These are phyloP conservation scores for Phytophthora aleatoria DNA, from an alignment of 352 stramenopile species.

Conservation along the genomic window DNA sequence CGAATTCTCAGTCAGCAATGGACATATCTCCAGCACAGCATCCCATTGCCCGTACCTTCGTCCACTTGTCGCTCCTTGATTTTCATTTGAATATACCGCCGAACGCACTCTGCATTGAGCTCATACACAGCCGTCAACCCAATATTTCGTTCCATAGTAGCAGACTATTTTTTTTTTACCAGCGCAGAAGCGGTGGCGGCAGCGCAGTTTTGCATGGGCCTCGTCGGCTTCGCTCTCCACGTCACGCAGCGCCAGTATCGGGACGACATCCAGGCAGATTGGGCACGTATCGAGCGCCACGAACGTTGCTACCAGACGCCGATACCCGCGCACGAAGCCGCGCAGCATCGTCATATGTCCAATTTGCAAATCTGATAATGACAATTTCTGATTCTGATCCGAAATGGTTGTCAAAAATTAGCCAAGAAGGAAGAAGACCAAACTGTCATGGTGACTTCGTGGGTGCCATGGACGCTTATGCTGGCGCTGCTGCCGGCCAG, in stretches of 20 bases:
- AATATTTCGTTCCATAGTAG: background rate
- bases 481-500: constrained; percentile 53
- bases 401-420: constrained; percentile 9
- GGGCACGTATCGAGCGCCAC: constrained; percentile 44
- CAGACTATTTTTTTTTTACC: constrained; percentile 15
- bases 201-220: constrained; percentile 50
- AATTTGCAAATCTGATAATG: background rate
- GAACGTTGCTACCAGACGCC: constrained; percentile 56
- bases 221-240: constrained; percentile 28
- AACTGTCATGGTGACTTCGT: constrained; percentile 23
- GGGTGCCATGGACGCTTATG: constrained; percentile 59
- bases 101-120: constrained; percentile 45
- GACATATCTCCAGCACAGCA: background rate
- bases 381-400: constrained; percentile 4
- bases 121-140: background rate
- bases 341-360: constrained; percentile 42
- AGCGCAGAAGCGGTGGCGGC: constrained; percentile 64
- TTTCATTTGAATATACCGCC: constrained; percentile 64
- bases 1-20: constrained; percentile 6
- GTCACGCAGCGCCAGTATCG: constrained; percentile 44
- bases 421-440: constrained; percentile 9
- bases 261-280: constrained; percentile 69
- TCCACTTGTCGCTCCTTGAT: constrained; percentile 63
- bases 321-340: constrained; percentile 56
- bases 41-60: constrained; percentile 37